These are phyloP conservation scores for Zymoseptoria pseudotritici DNA, from an alignment of 2,329 filamentous ascomycete genomes.

Conservation along the genomic window DNA sequence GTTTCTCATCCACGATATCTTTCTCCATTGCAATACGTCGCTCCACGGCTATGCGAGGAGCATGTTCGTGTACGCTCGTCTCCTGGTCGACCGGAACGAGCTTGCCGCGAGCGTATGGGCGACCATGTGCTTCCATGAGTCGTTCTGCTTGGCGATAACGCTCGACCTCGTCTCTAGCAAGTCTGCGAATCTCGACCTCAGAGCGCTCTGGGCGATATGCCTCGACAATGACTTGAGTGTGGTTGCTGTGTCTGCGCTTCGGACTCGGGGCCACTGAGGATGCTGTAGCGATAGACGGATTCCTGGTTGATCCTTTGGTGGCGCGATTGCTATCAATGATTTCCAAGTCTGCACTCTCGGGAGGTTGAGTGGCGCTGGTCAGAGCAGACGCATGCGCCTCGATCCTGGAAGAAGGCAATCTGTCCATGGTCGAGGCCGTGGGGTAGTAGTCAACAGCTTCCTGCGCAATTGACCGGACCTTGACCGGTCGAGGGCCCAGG, in stretches of 20 bases:
- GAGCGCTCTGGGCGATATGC: conserved; percentile 1
- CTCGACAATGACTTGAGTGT: not conserved
- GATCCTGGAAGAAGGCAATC: not conserved
- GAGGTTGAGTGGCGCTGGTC: not conserved
- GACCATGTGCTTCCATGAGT: conserved; percentile 25
- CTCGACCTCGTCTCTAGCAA: conserved; percentile 29
- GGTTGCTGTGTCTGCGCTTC: not conserved
- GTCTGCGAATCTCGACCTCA: conserved; percentile 22
- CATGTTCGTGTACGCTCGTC: not conserved
- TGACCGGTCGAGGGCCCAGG: not conserved
- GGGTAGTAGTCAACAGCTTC: not conserved
- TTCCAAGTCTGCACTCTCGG: not conserved
- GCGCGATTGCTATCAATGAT: not conserved
- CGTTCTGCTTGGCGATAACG: conserved; percentile 29
- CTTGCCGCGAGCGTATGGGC: conserved; percentile 25
- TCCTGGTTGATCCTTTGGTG: not conserved
- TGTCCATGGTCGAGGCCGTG: not conserved
- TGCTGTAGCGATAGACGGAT: not conserved
- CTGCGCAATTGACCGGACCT: not conserved
- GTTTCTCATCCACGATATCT: conserved; percentile 10
- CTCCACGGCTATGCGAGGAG: conserved; percentile 15
- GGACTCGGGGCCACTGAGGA: not conserved
- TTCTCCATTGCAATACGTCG: conserved; percentile 19
- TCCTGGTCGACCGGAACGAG: conserved; percentile 18
- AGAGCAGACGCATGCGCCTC: not conserved